phyloP scores from a whole-genome alignment of 2,329 filamentous ascomycete species.

The Colletotrichum higginsianum region DNA sequence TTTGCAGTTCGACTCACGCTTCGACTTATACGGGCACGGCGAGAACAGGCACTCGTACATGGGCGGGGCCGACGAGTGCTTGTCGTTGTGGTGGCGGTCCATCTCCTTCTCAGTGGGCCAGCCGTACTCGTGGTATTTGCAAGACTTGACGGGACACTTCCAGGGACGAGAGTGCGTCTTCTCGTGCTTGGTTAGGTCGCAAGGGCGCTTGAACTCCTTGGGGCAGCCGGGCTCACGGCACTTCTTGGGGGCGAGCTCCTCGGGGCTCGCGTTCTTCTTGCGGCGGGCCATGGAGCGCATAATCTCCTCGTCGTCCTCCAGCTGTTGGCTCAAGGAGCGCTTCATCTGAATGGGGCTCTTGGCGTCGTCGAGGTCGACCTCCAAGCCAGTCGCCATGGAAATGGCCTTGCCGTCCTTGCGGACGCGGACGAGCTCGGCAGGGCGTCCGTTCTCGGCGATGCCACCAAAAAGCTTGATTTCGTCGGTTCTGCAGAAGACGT shows the following conservation, averaged over 20 bases:
- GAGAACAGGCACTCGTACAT: constrained; percentile 88
- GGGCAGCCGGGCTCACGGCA: constrained; percentile 83
- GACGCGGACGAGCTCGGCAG: constrained; percentile 86
- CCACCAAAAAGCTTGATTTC: constrained; percentile 87
- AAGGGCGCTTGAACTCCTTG: constrained; percentile 97
- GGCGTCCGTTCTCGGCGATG: constrained; percentile 83
- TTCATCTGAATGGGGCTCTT: constrained; percentile 70
- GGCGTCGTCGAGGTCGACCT: constrained; percentile 69
- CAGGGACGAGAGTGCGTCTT: constrained; percentile 97
- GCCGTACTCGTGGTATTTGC: constrained; percentile 91
- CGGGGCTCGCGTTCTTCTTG: constrained; percentile 91
- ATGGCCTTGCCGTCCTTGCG: constrained; percentile 85
- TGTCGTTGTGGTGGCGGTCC: constrained; percentile 96
- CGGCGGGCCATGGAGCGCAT: constrained; percentile 95
- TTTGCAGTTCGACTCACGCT: constrained; percentile 97
- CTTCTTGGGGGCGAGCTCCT: constrained; percentile 84
- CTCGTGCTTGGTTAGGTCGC: constrained; percentile 97
- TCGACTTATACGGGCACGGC: constrained; percentile 93
- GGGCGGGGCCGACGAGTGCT: constrained; percentile 85
- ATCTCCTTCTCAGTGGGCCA: constrained; percentile 99
- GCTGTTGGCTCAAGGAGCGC: constrained; percentile 77
- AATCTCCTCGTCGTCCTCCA: constrained; percentile 85
- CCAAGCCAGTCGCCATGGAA: constrained; percentile 80
- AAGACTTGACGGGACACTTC: constrained; percentile 87
- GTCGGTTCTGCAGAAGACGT: constrained; percentile 62